A percentile compares a stretch with the other conserved stretches of the same genome.
phyloP scores from a whole-genome alignment of 352 stramenopile genomes.

The Phytophthora podocarpi region DNA sequence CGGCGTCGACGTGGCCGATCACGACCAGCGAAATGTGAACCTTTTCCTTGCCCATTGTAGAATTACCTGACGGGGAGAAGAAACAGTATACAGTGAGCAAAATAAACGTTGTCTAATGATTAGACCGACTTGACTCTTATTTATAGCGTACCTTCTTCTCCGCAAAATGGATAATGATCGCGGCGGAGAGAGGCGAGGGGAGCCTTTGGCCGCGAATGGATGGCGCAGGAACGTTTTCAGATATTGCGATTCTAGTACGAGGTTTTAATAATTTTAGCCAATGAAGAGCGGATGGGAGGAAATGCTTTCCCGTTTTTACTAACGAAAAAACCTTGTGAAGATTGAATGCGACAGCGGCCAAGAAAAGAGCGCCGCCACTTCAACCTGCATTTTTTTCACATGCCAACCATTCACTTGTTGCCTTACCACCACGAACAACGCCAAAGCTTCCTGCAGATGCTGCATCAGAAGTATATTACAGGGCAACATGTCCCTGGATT shows the following conservation, averaged over 20 bases:
- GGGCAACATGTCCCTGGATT: too few relatives aligned
- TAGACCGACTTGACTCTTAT: too few relatives aligned
- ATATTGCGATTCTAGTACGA: slow-evolving; percentile 32
- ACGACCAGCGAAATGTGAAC: slow-evolving; percentile 93
- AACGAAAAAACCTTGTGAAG: slow-evolving; percentile 20
- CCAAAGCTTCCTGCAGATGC: too few relatives aligned
- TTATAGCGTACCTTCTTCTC: slow-evolving; percentile 46
- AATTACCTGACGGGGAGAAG: slow-evolving; percentile 21
- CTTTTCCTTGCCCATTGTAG: slow-evolving; percentile 76
- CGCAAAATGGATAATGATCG: slow-evolving; percentile 54
- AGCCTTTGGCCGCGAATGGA: slow-evolving; percentile 31
- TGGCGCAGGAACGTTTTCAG: slow-evolving; percentile 32
- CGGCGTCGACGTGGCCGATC: slow-evolving; percentile 97
- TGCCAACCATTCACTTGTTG: not conserved
- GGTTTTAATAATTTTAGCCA: slow-evolving; percentile 25
- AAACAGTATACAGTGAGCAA: not conserved
- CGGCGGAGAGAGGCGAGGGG: slow-evolving; percentile 5
- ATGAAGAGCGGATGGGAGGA: not conserved
- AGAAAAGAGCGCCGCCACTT: slow-evolving; percentile 21
- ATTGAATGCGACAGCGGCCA: slow-evolving; percentile 17
- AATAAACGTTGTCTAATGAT: too few relatives aligned
- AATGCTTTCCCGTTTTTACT: slow-evolving; percentile 1
- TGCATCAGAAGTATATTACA: too few relatives aligned
- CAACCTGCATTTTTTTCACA: slow-evolving; percentile 5
- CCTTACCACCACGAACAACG: not conserved